These are phyloP conservation scores for Zea luxurians DNA, from an alignment of 176 grass and related monocot species.

Conservation along the genomic window DNA sequence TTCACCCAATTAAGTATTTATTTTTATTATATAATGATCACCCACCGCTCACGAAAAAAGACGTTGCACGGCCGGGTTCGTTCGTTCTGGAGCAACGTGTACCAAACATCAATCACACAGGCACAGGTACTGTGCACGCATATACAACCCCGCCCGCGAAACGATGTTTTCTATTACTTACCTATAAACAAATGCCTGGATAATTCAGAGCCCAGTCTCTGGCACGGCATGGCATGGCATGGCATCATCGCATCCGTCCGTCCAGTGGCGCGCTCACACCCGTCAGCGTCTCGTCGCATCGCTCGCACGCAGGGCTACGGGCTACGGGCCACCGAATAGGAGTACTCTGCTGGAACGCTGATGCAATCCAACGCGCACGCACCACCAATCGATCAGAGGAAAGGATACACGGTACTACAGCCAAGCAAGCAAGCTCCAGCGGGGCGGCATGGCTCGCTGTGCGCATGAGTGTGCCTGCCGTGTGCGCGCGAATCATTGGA, in stretches of 20 bases:
- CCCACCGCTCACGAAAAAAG: neutral
- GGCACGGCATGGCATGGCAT: neutral
- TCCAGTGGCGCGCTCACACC: slow-evolving; percentile 27
- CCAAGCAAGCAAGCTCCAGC: too few species aligned
- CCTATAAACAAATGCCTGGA: neutral
- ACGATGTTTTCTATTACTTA: neutral
- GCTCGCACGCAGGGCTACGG: too few species aligned
- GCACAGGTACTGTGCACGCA: neutral
- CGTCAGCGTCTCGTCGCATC: neutral
- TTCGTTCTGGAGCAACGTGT: neutral
- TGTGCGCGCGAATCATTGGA: too few species aligned
- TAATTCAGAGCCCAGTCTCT: neutral
- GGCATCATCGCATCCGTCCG: too few species aligned
- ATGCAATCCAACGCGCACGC: too few species aligned
- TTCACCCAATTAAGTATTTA: too few species aligned
- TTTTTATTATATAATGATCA: neutral
- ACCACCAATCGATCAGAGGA: too few species aligned
- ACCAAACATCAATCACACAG: slow-evolving; percentile 21
- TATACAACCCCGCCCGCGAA: neutral
- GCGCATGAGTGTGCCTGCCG: too few species aligned
- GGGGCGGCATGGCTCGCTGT: too few species aligned
- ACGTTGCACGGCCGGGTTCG: slow-evolving; percentile 20
- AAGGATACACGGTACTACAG: too few species aligned
- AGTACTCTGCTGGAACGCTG: too few species aligned
- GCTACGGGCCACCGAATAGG: too few species aligned